phyloP scores from a whole-genome alignment of 208 protist species.

The Leishmania tarentolae region DNA sequence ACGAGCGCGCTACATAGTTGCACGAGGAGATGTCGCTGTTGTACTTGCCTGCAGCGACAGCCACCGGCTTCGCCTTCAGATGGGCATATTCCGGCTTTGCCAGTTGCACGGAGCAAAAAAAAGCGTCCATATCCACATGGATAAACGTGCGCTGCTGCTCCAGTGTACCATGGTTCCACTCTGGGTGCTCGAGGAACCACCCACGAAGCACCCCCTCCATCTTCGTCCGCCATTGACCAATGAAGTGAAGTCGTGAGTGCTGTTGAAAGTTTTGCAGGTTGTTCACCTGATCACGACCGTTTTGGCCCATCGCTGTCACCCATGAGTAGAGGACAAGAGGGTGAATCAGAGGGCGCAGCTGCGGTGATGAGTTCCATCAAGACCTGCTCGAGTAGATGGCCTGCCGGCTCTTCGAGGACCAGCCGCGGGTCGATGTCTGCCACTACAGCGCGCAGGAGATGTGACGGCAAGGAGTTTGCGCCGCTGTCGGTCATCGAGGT shows the following conservation, averaged over 20 bases:
- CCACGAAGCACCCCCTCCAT: conserved; percentile 70
- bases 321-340: not conserved
- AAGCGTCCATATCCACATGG: conserved; percentile 96
- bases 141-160: conserved; percentile 63
- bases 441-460: conserved; percentile 37
- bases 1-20: conserved; percentile 91
- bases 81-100: conserved; percentile 82
- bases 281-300: conserved; percentile 63
- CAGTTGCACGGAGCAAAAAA: conserved; percentile 93
- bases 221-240: conserved; percentile 90
- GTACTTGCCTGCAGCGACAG: conserved; percentile 79
- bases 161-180: conserved; percentile 74
- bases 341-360: not conserved
- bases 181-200: conserved; percentile 61
- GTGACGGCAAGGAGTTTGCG: conserved; percentile 13
- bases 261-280: conserved; percentile 88
- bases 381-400: conserved; percentile 35
- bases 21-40: conserved; percentile 93
- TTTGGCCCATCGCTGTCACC: conserved; percentile 18
- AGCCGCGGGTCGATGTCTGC: conserved; percentile 46
- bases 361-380: conserved; percentile 27
- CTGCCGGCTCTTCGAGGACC: conserved; percentile 40
- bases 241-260: conserved; percentile 93
- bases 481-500: not conserved
- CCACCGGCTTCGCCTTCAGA: conserved; percentile 77